Evolutionary conservation across 2,329 filamentous ascomycete species (phyloP), one percentile per base, ranked within the genome.

Genomic region (Aspergillus piperis): DNA sequence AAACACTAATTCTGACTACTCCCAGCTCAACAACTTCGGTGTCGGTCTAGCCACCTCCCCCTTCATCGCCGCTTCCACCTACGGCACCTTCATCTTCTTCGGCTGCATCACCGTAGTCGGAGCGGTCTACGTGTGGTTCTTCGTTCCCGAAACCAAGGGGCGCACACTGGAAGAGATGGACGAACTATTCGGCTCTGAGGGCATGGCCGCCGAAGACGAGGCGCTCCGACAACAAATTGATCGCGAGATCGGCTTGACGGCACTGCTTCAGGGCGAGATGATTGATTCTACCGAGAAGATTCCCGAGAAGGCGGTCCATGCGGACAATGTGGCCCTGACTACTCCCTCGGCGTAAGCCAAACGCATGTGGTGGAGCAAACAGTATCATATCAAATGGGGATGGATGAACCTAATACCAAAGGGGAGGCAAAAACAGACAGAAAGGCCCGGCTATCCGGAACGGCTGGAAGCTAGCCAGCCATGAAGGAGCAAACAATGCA

Each of bases 31-130:
- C 68, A 83, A 84, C 63, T 83, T 81, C 62, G 81, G 89, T 56
- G 86, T 91, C 23, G 88, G 87, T 0, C 87, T 90, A 68, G 84
- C 90, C 10, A 90, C 88, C 0, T 88, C 89, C 0, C 84, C 88
- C 49, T 87, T 91, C 82, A 77, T 91, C 1, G 77, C 79, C 2
- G 71, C 76, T 5, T 89, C 90, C 49, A 84, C 82, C 0, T 90
- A 89, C 61, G 88, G 88, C 15, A 90, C 89, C 0, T 91, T 90
- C 62, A 85, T 92, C 59, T 77, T 91, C 21, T 92, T 91, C 58
- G 88, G 88, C n/a, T 64, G 62, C n/a, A 49, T 73, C 42, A 72
- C 70, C 11, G 62, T 62, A 2, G 54, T 73, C n/a, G 72, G 59
- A 17, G 66, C 70, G 1, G 1, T 72, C 2, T 74, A 69, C 42